Evolutionary conservation across 257 asterid species (phyloP).

Genomic region (Cordia subcordata): DNA sequence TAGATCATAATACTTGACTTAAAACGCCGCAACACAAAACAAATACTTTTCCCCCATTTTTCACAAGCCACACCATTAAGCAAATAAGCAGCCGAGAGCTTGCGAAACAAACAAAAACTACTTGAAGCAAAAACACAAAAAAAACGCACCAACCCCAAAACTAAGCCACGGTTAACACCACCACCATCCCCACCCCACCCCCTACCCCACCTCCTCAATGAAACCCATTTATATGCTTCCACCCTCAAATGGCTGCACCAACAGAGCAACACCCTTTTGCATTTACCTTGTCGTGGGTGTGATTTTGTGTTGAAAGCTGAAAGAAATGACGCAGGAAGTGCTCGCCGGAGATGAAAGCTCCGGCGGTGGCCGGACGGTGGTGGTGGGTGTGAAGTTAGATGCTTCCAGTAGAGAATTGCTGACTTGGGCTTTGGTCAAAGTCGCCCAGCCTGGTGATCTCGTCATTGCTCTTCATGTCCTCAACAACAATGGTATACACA

Average conservation of each 20-base stretch:
- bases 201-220: neutral
- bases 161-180: neutral
- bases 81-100: no score
- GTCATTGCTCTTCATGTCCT: slow-evolving; percentile 93
- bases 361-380: slow-evolving; percentile 53
- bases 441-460: slow-evolving; percentile 86
- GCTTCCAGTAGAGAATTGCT: slow-evolving; percentile 69
- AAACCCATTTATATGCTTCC: neutral
- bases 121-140: no score
- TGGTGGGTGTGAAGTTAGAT: slow-evolving; percentile 88
- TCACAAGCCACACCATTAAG: no score
- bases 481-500: slow-evolving; percentile 46
- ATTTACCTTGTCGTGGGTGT: neutral
- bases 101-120: no score
- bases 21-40: no score
- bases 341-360: neutral
- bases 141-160: no score
- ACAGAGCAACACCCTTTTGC: no score
- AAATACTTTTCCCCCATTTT: no score
- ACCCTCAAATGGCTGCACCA: no score
- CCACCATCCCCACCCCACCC: neutral
- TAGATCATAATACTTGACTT: no score
- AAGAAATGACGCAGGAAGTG: neutral
- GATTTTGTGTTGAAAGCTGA: neutral
- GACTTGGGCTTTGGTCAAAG: slow-evolving; percentile 95